Conservation (phyloP, 2,329 filamentous ascomycete genomes). For the Aureobasidium sp. region DNA sequence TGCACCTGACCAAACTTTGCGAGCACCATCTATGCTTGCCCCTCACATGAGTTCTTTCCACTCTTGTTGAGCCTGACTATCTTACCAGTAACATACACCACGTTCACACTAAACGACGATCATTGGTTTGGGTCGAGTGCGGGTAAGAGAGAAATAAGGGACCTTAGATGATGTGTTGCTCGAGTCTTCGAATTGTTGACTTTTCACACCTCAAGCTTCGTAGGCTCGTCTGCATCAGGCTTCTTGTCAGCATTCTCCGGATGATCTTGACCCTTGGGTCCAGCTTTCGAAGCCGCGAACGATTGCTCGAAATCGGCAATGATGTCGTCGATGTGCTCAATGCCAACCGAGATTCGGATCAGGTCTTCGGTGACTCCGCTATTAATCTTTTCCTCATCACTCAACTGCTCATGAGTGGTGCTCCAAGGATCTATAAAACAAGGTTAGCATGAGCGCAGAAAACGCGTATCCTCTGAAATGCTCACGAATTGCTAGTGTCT, state of each 20-base stretch:
- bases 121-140: not conserved
- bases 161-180: too few relatives aligned
- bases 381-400: slow-evolving; percentile 67
- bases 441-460: not conserved
- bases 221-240: slow-evolving; percentile 20
- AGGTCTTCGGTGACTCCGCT: slow-evolving; percentile 86
- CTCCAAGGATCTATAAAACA: slow-evolving; percentile 63
- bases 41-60: not conserved
- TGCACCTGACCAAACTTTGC: not conserved
- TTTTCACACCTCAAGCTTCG: slow-evolving; percentile 20
- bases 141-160: not conserved
- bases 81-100: not conserved
- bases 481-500: slow-evolving; percentile 75
- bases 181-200: not conserved
- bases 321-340: slow-evolving; percentile 95
- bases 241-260: slow-evolving; percentile 31
- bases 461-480: too few relatives aligned
- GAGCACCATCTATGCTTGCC: not conserved
- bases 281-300: slow-evolving; percentile 50
- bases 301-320: slow-evolving; percentile 92
- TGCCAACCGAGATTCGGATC: slow-evolving; percentile 91
- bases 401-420: slow-evolving; percentile 89
- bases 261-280: slow-evolving; percentile 23
- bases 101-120: not conserved
- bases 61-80: not conserved